Evolutionary conservation across 78 protist species (phyloP).

Genomic region (Anaeramoeba flamelloides): DNA sequence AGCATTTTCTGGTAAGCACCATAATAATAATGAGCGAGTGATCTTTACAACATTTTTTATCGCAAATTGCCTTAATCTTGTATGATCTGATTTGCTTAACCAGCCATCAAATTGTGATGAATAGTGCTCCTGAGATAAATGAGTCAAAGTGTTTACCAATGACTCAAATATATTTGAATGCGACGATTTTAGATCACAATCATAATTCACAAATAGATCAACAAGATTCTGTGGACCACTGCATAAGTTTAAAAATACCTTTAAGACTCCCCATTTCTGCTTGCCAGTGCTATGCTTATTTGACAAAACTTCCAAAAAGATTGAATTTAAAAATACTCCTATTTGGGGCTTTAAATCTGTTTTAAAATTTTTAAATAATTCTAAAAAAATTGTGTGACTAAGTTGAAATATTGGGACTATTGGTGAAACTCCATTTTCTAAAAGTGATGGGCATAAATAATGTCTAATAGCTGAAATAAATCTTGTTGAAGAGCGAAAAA

Average conservation of each 20-base stretch:
- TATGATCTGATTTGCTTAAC: background rate
- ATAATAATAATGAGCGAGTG: background rate
- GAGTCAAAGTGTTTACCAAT: background rate
- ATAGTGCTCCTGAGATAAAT: background rate
- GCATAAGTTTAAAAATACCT: background rate
- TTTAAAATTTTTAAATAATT: background rate
- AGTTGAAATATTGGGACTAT: background rate
- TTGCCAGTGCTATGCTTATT: background rate
- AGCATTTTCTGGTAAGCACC: too few relatives aligned
- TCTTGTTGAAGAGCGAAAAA: background rate
- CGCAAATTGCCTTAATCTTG: background rate
- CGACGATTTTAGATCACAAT: background rate
- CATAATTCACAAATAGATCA: background rate
- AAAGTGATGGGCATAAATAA: background rate
- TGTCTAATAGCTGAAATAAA: background rate
- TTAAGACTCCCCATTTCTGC: background rate
- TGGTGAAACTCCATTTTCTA: background rate
- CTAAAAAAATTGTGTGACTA: background rate
- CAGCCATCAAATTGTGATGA: background rate
- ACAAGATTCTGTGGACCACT: background rate
- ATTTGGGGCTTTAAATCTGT: background rate
- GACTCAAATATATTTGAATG: background rate
- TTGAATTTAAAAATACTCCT: background rate
- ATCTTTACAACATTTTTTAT: background rate
- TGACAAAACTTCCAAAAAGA: background rate